Evolutionary conservation across 768 basidiomycete genomes (phyloP).

Genomic region (Suillus clintonianus): DNA sequence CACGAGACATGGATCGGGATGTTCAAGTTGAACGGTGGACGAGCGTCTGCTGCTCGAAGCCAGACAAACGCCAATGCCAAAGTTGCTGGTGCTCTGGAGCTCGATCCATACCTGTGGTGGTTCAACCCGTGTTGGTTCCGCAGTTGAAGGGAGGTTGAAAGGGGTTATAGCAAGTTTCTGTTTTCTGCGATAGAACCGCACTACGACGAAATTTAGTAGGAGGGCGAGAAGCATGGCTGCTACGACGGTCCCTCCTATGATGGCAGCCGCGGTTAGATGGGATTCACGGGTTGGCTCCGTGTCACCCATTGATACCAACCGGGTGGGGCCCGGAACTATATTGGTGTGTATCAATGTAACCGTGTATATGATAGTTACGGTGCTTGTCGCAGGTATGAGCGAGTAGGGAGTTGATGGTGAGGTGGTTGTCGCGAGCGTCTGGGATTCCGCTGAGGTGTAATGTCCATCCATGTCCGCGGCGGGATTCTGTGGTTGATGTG

Average conservation of each 20-base stretch:
- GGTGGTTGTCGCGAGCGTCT: background rate
- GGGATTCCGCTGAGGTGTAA: too few relatives aligned
- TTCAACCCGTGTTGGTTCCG: background rate
- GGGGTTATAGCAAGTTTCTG: background rate
- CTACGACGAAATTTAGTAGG: background rate
- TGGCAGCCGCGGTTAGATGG: background rate
- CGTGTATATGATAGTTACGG: background rate
- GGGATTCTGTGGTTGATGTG: background rate
- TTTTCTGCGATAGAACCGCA: background rate
- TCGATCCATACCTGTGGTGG: background rate
- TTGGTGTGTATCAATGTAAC: background rate
- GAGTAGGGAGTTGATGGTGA: background rate
- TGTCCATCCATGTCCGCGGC: too few relatives aligned
- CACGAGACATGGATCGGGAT: background rate
- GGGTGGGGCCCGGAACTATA: background rate
- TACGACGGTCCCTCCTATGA: background rate
- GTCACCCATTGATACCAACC: background rate
- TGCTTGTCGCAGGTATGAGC: too few relatives aligned
- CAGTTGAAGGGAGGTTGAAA: background rate
- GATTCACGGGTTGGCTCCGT: background rate
- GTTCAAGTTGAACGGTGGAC: background rate
- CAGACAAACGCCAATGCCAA: background rate
- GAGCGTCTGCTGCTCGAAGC: background rate
- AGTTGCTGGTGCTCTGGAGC: background rate
- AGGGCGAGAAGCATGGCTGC: background rate